Evolutionary conservation across 1,284 basidiomycete species (phyloP).

Genomic region (Coriolopsis trogii): DNA sequence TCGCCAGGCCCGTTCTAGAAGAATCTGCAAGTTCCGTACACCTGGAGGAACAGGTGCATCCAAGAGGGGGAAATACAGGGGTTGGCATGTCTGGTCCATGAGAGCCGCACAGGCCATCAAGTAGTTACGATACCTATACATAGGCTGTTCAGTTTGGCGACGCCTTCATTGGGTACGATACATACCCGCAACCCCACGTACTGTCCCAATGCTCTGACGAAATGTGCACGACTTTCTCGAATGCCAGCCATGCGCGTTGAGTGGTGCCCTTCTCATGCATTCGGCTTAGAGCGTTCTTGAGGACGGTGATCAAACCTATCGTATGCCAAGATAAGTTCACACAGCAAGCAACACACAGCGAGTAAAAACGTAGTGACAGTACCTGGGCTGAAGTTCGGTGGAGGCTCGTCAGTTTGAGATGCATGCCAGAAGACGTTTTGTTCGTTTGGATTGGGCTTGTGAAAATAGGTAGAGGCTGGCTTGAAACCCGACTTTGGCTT

Average conservation of each 20-base stretch:
- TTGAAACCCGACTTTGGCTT: conserved; percentile 9
- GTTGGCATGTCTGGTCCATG: conserved; percentile 63
- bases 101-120: conserved; percentile 80
- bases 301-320: conserved; percentile 68
- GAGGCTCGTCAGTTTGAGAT: conserved; percentile 49
- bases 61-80: conserved; percentile 62
- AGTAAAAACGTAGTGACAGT: conserved; percentile 13
- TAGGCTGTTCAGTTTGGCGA: too few relatives aligned
- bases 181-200: conserved; percentile 77
- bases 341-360: neutral
- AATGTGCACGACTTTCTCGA: conserved; percentile 64
- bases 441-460: conserved; percentile 10
- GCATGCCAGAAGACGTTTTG: conserved; percentile 70
- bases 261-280: conserved; percentile 56
- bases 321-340: neutral
- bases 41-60: conserved; percentile 61
- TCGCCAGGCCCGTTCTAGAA: conserved; percentile 83
- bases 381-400: conserved; percentile 76
- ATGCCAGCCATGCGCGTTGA: conserved; percentile 67
- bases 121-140: conserved; percentile 87
- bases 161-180: conserved; percentile 5
- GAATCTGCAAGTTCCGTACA: conserved; percentile 71
- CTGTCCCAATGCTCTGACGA: conserved; percentile 57
- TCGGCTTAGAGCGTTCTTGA: conserved; percentile 58
- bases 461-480: conserved; percentile 4